Conservation (phyloP, 2,329 filamentous ascomycete genomes). For the Neofusicoccum cordaticola region DNA sequence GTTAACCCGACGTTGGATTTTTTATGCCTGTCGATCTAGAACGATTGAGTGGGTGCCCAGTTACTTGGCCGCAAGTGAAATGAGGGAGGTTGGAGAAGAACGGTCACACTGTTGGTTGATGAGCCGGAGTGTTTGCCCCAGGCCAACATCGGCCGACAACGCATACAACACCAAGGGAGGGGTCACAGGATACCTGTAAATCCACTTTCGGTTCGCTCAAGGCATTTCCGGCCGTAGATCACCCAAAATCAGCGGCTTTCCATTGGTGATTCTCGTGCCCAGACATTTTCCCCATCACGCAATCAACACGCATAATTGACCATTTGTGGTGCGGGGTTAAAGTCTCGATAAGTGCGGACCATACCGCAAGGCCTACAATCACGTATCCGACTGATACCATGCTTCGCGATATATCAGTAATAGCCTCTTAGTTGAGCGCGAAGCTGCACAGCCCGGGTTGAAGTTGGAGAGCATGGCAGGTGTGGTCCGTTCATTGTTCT, state of each 20-base stretch:
- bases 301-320: background rate
- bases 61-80: background rate
- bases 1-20: background rate
- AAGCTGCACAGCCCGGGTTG: no score
- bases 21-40: background rate
- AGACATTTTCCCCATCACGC: background rate
- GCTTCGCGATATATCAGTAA: no score
- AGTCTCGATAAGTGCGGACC: background rate
- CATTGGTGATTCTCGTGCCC: background rate
- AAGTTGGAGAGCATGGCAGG: no score
- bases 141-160: background rate
- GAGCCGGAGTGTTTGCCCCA: background rate
- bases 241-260: background rate
- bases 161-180: background rate
- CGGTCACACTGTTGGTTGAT: background rate
- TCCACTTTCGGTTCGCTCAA: background rate
- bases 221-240: background rate
- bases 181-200: background rate
- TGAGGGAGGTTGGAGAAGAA: background rate
- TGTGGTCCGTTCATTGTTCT: no score
- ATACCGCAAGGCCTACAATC: no score
- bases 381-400: no score
- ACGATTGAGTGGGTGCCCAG: background rate
- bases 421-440: no score
- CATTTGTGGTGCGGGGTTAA: background rate